Conservation (phyloP, 2,329 filamentous ascomycete species). For the Fusarium scirpi region DNA sequence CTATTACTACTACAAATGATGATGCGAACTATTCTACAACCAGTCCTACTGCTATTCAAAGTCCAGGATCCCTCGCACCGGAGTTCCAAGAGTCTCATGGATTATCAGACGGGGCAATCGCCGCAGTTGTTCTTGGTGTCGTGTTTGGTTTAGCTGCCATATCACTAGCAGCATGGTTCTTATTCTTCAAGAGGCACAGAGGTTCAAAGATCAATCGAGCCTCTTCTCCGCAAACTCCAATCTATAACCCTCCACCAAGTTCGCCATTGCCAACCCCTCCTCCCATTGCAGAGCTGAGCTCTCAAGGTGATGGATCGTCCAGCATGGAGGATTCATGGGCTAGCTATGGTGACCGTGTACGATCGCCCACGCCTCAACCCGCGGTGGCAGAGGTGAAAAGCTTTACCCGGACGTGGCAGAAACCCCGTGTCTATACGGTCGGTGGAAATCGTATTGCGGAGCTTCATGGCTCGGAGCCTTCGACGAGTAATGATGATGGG, state of each 20-base stretch:
- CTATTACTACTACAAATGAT: not conserved
- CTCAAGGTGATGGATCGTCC: conserved; percentile 7
- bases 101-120: conserved; percentile 32
- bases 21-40: conserved; percentile 1
- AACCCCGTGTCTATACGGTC: conserved; percentile 42
- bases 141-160: conserved; percentile 10
- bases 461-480: conserved; percentile 5
- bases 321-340: conserved; percentile 32
- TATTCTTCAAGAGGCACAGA: conserved; percentile 13
- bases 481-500: not conserved
- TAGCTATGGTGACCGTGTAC: conserved; percentile 34
- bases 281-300: conserved; percentile 7
- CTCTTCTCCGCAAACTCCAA: conserved; percentile 1
- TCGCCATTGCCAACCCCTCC: conserved; percentile 9
- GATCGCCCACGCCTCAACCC: conserved; percentile 43
- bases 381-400: conserved; percentile 44
- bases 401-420: conserved; percentile 40
- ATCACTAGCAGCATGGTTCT: conserved; percentile 25
- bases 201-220: not conserved
- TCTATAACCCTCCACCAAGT: not conserved
- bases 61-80: not conserved
- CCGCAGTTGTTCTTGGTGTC: conserved; percentile 34
- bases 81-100: not conserved
- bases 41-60: not conserved
- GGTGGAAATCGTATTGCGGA: conserved; percentile 22